These are phyloP conservation scores for Pelargonium citronellum DNA, from an alignment of 441 rosid species.

Conservation along the genomic window DNA sequence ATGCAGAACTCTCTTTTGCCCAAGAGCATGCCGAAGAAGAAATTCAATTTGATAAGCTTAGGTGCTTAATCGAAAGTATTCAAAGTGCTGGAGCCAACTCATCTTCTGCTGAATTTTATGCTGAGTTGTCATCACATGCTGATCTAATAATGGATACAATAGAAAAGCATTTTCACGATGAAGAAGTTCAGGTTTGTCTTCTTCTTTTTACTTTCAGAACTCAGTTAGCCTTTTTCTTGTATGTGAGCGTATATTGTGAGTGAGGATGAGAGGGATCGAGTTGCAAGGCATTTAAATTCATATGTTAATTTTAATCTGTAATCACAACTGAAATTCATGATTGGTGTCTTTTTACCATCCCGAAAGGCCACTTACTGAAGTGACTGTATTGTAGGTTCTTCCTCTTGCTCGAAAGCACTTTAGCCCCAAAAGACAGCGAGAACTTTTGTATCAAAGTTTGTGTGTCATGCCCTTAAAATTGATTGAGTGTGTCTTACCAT, in stretches of 20 bases:
- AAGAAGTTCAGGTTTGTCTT: constrained; percentile 56
- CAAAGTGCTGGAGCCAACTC: constrained; percentile 52
- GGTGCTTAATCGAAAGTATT: constrained; percentile 52
- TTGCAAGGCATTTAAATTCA: not conserved
- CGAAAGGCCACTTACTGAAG: constrained; percentile 15
- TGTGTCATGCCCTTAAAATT: constrained; percentile 75
- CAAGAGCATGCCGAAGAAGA: constrained; percentile 75
- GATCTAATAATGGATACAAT: constrained; percentile 60
- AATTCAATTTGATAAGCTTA: constrained; percentile 50
- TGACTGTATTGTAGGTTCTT: constrained; percentile 52
- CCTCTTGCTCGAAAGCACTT: constrained; percentile 75
- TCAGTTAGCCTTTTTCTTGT: not conserved
- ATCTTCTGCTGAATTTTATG: constrained; percentile 49
- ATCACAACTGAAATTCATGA: constrained; percentile 12
- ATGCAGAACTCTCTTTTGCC: constrained; percentile 52
- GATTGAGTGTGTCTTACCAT: constrained; percentile 67
- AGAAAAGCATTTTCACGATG: constrained; percentile 59
- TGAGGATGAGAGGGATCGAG: not conserved
- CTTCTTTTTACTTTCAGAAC: constrained; percentile 8
- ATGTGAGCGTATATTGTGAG: not conserved
- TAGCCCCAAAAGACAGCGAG: constrained; percentile 58
- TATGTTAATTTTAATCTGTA: not conserved
- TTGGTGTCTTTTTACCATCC: constrained; percentile 1
- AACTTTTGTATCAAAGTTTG: constrained; percentile 66
- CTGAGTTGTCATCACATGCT: constrained; percentile 52